phyloP scores from a whole-genome alignment of 306 rosid species.

The Elaeagnus macrophylla region DNA sequence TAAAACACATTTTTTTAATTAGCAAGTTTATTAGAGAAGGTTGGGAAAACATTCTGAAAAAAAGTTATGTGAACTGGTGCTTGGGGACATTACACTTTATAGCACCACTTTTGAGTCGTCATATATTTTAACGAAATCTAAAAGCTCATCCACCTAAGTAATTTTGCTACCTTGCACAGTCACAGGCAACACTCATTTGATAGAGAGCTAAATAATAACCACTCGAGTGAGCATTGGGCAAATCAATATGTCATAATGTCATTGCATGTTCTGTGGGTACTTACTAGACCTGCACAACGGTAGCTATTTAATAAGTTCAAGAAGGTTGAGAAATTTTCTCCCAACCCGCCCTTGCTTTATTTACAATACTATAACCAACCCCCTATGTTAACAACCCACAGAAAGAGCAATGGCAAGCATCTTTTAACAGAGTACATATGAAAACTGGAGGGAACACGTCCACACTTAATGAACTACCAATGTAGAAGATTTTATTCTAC shows the following conservation, averaged over 20 bases:
- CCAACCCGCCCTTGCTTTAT: constrained; percentile 32
- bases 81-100: too few species aligned
- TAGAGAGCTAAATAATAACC: too few species aligned
- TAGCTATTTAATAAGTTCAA: constrained; percentile 8
- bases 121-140: too few species aligned
- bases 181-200: too few species aligned
- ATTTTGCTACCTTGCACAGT: too few species aligned
- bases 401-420: constrained; percentile 34
- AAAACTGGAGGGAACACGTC: constrained; percentile 27
- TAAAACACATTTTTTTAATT: too few species aligned
- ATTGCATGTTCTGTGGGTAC: constrained; percentile 22
- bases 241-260: constrained; percentile 17
- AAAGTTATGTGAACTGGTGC: too few species aligned
- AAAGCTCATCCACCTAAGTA: too few species aligned
- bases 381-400: constrained; percentile 32
- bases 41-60: too few species aligned
- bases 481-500: constrained; percentile 30
- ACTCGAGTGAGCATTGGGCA: not conserved
- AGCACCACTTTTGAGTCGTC: too few species aligned
- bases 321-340: constrained; percentile 21
- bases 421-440: constrained; percentile 23
- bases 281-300: constrained; percentile 18
- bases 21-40: too few species aligned
- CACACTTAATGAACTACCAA: constrained; percentile 22
- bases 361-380: constrained; percentile 18